Evolutionary conservation across 495 filamentous ascomycete genomes (phyloP).

Genomic region (Penicillium malachiteum): DNA sequence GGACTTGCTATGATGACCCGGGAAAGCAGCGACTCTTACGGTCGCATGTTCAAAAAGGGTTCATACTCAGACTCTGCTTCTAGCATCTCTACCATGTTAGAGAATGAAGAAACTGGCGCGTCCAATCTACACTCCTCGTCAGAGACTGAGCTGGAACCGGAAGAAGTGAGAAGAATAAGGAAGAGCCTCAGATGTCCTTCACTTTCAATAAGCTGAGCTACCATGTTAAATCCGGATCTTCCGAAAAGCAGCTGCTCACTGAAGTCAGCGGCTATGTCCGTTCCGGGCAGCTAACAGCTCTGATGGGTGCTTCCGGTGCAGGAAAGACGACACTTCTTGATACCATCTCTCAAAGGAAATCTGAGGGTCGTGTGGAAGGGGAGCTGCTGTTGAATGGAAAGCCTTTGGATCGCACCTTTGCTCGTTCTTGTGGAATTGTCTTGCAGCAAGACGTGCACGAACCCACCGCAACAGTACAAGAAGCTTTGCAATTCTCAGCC

Average conservation of each 20-base stretch:
- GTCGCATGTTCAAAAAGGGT: no score
- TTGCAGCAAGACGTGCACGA: slow-evolving; percentile 64
- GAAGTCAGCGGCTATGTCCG: slow-evolving; percentile 68
- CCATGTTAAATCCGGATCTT: slow-evolving; percentile 64
- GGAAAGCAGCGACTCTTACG: slow-evolving; percentile 50
- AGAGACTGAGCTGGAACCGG: no score
- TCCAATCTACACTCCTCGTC: no score
- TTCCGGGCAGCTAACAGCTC: slow-evolving; percentile 73
- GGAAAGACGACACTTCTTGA: slow-evolving; percentile 53
- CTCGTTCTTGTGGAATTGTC: slow-evolving; percentile 59
- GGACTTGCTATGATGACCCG: no score
- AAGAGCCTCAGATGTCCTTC: no score
- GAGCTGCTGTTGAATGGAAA: slow-evolving; percentile 82
- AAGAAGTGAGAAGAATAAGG: no score
- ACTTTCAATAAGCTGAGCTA: no score
- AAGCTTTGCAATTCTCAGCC: slow-evolving; percentile 60
- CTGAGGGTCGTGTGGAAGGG: slow-evolving; percentile 81
- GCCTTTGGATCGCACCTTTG: slow-evolving; percentile 75
- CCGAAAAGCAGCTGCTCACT: slow-evolving; percentile 64
- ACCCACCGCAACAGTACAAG: slow-evolving; percentile 56
- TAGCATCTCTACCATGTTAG: no score
- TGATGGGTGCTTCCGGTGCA: slow-evolving; percentile 86
- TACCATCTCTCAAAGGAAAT: slow-evolving; percentile 59
- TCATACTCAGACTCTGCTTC: no score
- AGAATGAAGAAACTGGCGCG: no score